Percentiles rank a stretch among this genome's conserved stretches.
Evolutionary conservation across 805 yeast species (phyloP).

Genomic region (Schwanniomyces polymorphus): DNA sequence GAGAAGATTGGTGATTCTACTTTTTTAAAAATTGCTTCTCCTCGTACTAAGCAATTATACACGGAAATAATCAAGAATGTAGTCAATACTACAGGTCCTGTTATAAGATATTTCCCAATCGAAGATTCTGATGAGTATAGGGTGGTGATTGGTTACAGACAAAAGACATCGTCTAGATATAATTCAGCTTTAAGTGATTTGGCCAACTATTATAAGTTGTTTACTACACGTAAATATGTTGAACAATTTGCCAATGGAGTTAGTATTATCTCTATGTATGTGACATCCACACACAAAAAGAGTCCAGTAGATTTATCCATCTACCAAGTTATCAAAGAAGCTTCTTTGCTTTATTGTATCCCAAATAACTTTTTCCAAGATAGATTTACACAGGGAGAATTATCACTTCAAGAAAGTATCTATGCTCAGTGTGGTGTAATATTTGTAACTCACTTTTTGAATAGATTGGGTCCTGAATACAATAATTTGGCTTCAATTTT

Average conservation of each 20-base stretch:
- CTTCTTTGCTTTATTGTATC: slow-evolving; percentile 85
- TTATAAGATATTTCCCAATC: slow-evolving; percentile 80
- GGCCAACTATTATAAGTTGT: slow-evolving; percentile 84
- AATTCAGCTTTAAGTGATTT: slow-evolving; percentile 83
- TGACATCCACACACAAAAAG: slow-evolving; percentile 58
- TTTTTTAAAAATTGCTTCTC: slow-evolving; percentile 74
- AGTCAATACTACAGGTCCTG: slow-evolving; percentile 83
- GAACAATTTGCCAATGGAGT: slow-evolving; percentile 91
- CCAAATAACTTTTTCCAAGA: slow-evolving; percentile 83
- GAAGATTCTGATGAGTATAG: slow-evolving; percentile 83
- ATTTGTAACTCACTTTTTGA: slow-evolving; percentile 91
- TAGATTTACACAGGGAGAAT: slow-evolving; percentile 68
- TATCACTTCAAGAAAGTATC: slow-evolving; percentile 91
- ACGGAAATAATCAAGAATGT: slow-evolving; percentile 69
- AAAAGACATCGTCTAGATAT: slow-evolving; percentile 80
- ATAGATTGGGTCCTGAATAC: slow-evolving; percentile 91
- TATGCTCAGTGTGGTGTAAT: slow-evolving; percentile 93
- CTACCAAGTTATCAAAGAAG: slow-evolving; percentile 90
- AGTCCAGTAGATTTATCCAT: slow-evolving; percentile 71
- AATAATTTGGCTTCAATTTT: slow-evolving; percentile 64
- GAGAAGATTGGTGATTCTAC: slow-evolving; percentile 73
- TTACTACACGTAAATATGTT: slow-evolving; percentile 84
- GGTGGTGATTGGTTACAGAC: slow-evolving; percentile 84
- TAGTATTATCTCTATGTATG: slow-evolving; percentile 83
- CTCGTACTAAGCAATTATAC: slow-evolving; percentile 77